Evolutionary conservation across 164 flowering plant genomes (phyloP).

Genomic region (Berberis vulgaris): DNA sequence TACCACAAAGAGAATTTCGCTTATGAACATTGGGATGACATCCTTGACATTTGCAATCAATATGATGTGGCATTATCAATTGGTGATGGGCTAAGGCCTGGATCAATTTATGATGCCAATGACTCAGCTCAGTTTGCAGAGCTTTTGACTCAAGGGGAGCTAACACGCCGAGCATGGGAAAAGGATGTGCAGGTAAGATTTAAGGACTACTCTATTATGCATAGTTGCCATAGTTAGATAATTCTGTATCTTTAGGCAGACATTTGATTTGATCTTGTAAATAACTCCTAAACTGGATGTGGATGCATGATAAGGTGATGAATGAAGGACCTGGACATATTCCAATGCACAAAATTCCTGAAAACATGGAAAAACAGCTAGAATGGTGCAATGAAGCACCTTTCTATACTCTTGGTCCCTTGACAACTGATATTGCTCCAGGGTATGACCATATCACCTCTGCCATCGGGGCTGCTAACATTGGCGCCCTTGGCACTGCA

Average conservation of each 20-base stretch:
- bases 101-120: slow-evolving; percentile 98
- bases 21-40: slow-evolving; percentile 99
- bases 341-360: slow-evolving; percentile 98
- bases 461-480: slow-evolving; percentile 98
- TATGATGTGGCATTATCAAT: slow-evolving; percentile 94
- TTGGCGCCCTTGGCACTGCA: slow-evolving; percentile 99
- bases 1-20: slow-evolving; percentile 99
- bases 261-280: too few relatives aligned
- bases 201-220: background rate
- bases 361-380: slow-evolving; percentile 95
- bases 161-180: slow-evolving; percentile 98
- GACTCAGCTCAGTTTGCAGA: slow-evolving; percentile 99
- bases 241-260: too few relatives aligned
- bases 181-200: slow-evolving; percentile 92
- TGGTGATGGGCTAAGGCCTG: slow-evolving; percentile 98
- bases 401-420: slow-evolving; percentile 97
- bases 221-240: too few relatives aligned
- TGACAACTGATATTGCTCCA: slow-evolving; percentile 99
- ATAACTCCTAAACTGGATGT: background rate
- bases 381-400: slow-evolving; percentile 99
- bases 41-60: slow-evolving; percentile 92
- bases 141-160: slow-evolving; percentile 97
- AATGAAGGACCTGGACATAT: slow-evolving; percentile 99
- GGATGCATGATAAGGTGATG: slow-evolving; percentile 61
- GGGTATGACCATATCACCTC: slow-evolving; percentile 99